These are phyloP conservation scores for Vitis hybrid DNA, from an alignment of 177 flowering plant genomes.

Conservation along the genomic window DNA sequence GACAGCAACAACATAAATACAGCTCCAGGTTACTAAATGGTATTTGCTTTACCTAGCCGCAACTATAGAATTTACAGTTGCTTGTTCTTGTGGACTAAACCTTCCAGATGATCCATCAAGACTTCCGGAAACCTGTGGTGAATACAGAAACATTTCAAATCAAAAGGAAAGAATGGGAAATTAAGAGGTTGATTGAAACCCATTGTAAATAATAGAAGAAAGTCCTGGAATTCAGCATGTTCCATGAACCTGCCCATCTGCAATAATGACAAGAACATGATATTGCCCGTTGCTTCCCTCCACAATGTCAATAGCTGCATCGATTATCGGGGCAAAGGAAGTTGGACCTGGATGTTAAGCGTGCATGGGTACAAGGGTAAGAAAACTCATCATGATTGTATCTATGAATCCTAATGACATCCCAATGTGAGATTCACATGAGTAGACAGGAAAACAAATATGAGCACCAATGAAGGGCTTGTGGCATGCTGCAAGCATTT, in stretches of 20 bases:
- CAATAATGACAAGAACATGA: conserved; percentile 90
- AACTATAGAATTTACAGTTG: conserved; percentile 71
- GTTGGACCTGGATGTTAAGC: conserved; percentile 63
- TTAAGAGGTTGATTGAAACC: not conserved
- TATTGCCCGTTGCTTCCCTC: conserved; percentile 68
- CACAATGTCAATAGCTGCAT: conserved; percentile 80
- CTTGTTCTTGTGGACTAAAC: conserved; percentile 77
- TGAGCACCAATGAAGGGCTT: no score
- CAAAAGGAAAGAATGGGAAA: not conserved
- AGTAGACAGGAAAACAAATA: no score
- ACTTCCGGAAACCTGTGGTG: conserved; percentile 60
- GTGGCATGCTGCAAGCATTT: no score
- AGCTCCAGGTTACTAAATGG: not conserved
- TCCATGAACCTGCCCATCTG: conserved; percentile 82
- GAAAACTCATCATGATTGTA: not conserved
- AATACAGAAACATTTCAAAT: not conserved
- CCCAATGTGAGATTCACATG: not conserved
- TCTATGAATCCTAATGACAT: not conserved
- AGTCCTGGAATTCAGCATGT: not conserved
- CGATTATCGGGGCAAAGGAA: conserved; percentile 83
- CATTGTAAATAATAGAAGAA: not conserved
- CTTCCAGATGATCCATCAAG: conserved; percentile 52
- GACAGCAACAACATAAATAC: not conserved
- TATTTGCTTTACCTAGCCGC: conserved; percentile 65
- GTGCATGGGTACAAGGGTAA: not conserved